Evolutionary conservation across 192 early-diverging fungal genomes (phyloP), one percentile per base, ranked within the genome.

Genomic region (Radiomyces spectabilis): DNA sequence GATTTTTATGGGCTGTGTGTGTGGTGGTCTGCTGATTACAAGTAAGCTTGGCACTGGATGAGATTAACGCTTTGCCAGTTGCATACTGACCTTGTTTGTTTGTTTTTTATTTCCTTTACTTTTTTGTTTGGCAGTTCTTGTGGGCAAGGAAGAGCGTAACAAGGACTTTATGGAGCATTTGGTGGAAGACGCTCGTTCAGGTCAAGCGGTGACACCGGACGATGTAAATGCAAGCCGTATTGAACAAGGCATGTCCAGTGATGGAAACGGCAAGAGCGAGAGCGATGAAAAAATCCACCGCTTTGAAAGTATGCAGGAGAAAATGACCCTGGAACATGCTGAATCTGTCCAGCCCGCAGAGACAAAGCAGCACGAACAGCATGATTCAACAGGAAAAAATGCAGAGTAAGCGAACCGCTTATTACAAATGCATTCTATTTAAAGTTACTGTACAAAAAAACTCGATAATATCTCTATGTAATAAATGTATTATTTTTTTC

Each of bases 111-210:
- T n/a, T n/a, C n/a, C n/a, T n/a, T n/a, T n/a, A n/a, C n/a, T n/a
- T n/a, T n/a, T 27, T 12, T 53, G 84, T 21, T 42, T 80, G 0
- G 33, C 72, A 46, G 57, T 63, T 5, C 18, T 77, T 16, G 31
- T 82, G 43, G 82, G 85, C 18, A 80, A 63, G 13, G 85, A 85
- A 62, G 74, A 76, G 39, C 66, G 69, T 29, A 73, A 74, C 24
- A 72, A 73, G 34, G 57, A 68, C 39, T 85, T 87, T 55, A 63
- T 34, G 13, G 45, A 51, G 18, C 39, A 57, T 45, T 19, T 57
- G 25, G 29, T 59, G 4, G 57, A 32, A 10, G 49, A 53, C 10
- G 45, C 59, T 10, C 35, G 37, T n/a, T 40, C 52, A 5, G 52
- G 52, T 8, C 37, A 41, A 4, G 39, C 51, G 13, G 18, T 46